These are phyloP conservation scores for Aquilaria malaccensis DNA, from an alignment of 345 rosid genomes.

Conservation along the genomic window DNA sequence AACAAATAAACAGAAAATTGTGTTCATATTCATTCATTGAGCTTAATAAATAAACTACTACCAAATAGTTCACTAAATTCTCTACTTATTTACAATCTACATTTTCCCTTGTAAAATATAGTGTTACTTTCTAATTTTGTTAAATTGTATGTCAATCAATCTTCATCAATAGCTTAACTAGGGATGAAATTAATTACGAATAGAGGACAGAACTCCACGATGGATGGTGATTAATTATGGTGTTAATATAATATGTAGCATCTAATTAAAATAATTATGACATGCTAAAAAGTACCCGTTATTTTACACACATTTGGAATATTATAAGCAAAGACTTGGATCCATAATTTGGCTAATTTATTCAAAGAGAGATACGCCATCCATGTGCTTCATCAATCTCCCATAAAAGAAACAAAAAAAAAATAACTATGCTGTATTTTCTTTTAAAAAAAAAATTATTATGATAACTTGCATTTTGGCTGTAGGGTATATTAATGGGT, in stretches of 20 bases:
- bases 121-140: too few relatives aligned
- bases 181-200: too few relatives aligned
- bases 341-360: slow-evolving; percentile 9
- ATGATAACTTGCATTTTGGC: slow-evolving; percentile 14
- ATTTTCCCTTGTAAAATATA: too few relatives aligned
- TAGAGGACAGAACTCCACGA: too few relatives aligned
- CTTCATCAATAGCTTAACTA: too few relatives aligned
- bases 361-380: slow-evolving; percentile 23
- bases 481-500: slow-evolving; percentile 21
- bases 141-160: too few relatives aligned
- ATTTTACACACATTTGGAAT: slow-evolving; percentile 2
- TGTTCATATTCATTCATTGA: too few relatives aligned
- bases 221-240: slow-evolving; percentile 2
- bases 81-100: too few relatives aligned
- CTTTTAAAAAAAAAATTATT: background rate
- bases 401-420: background rate
- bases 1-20: too few relatives aligned
- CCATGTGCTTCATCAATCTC: slow-evolving; percentile 29
- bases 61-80: too few relatives aligned
- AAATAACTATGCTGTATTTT: too few relatives aligned
- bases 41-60: too few relatives aligned
- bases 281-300: slow-evolving; percentile 7
- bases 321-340: slow-evolving; percentile 2
- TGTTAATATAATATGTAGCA: slow-evolving; percentile 9
- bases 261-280: slow-evolving; percentile 10